Evolutionary conservation across 2,329 filamentous ascomycete species (phyloP), one percentile per base, ranked within the genome.

Genomic region (Nigrospora osmanthi): DNA sequence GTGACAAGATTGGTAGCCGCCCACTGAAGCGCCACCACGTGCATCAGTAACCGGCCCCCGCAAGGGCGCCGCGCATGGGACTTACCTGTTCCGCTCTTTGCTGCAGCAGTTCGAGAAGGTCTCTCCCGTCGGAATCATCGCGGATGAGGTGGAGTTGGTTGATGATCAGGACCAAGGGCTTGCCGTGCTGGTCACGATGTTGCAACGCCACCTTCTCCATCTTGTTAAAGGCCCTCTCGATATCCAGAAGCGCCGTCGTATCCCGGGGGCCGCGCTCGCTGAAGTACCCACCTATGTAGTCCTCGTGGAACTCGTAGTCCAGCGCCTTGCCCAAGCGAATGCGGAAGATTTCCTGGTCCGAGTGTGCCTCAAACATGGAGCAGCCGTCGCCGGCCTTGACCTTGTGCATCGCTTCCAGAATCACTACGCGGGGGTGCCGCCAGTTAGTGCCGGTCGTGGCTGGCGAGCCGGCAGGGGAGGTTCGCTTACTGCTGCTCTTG

Each of bases 181-280:
- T 73, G 9, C 78, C 77, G 23, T 80, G 65, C 47, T 64, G 69
- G 30, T 75, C 70, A 38, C 89, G 75, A 42, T 86, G 77, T 53
- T 73, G 74, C 47, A 98, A 68, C 1, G 93, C 93, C 9, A 97
- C 88, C 64, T 98, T 98, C 61, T 98, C 93, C 13, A 98, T 71
- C 66, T 98, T 98, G 73, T 98, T 98, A 62, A 98, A 84, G 0
- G 93, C 93, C 28, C 93, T 82, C 61, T 98, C 93, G 50, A 98
- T 96, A 60, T 98, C 93, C 2, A 98, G 75, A 31, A 98, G 71
- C 4, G 93, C 89, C 0, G 89, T 95, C 4, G 88, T 90, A 58
- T 98, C 93, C 37, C 93, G 80, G 0, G 93, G 93, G 0, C 93
- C 93, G 30, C 87, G 81, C 58, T 98, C 95, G 48, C 87, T 95